A percentile compares a stretch with the other conserved stretches of the same genome.
Conservation (phyloP, 371 early-diverging fungal genomes). For the Gilbertella persicaria region DNA sequence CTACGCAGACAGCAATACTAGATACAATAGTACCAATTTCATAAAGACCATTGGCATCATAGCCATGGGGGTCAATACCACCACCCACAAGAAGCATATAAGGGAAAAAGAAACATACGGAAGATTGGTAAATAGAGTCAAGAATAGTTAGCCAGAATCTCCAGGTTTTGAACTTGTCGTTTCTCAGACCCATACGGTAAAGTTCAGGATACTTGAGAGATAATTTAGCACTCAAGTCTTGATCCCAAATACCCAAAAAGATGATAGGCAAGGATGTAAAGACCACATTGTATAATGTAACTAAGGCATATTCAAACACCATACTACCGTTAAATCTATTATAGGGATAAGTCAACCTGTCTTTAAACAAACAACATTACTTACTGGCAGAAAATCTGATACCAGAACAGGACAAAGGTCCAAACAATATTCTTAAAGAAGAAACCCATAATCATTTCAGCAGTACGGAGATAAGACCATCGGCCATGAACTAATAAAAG, state of each 20-base stretch:
- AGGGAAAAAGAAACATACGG: conserved; percentile 81
- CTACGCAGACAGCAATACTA: conserved; percentile 70
- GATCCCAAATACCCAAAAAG: conserved; percentile 82
- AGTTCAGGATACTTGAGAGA: conserved; percentile 82
- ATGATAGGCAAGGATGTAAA: conserved; percentile 75
- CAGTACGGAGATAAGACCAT: conserved; percentile 80
- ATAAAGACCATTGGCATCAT: conserved; percentile 63
- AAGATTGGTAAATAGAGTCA: conserved; percentile 89
- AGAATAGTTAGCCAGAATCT: conserved; percentile 84
- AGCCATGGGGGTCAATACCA: conserved; percentile 53
- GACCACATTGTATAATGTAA: conserved; percentile 77
- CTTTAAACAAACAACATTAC: conserved; percentile 7
- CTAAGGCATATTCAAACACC: conserved; percentile 82
- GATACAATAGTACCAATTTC: conserved; percentile 82
- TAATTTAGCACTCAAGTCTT: conserved; percentile 77
- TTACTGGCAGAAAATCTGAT: conserved; percentile 76
- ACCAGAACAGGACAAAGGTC: conserved; percentile 81
- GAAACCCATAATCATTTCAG: conserved; percentile 77
- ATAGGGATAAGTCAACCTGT: conserved; percentile 34
- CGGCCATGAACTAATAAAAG: conserved; percentile 83
- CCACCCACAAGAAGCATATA: conserved; percentile 56
- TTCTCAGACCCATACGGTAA: conserved; percentile 84
- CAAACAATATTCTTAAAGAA: conserved; percentile 85
- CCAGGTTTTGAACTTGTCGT: conserved; percentile 80
- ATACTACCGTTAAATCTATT: conserved; percentile 51